Evolutionary conservation across 2,329 filamentous ascomycete species (phyloP).

Genomic region (Hymenoscyphus linearis): DNA sequence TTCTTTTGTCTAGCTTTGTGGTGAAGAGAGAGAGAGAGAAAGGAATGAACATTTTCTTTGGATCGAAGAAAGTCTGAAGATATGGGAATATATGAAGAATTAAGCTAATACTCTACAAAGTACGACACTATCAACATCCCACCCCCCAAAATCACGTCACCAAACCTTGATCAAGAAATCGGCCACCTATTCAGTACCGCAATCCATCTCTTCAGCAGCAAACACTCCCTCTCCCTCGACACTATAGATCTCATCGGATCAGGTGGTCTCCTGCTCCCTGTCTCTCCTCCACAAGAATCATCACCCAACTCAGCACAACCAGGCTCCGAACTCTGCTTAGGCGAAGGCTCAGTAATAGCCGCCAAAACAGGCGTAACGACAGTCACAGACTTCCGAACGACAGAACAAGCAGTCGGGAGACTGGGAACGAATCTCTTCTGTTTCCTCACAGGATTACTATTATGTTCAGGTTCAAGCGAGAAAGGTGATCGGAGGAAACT

Average conservation of each 20-base stretch:
- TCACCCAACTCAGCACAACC: too few relatives aligned
- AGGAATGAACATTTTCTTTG: too few relatives aligned
- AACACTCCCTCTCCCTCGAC: conserved; percentile 29
- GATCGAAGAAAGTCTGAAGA: too few relatives aligned
- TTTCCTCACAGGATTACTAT: conserved; percentile 29
- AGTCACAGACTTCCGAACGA: conserved; percentile 31
- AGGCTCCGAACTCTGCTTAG: conserved; percentile 31
- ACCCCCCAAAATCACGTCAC: background rate
- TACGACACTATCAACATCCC: background rate
- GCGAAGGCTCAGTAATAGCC: conserved; percentile 32
- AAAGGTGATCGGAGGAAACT: conserved; percentile 10
- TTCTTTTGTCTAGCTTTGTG: background rate
- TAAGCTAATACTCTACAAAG: background rate
- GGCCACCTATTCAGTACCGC: conserved; percentile 32
- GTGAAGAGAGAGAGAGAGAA: too few relatives aligned
- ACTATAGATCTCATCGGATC: conserved; percentile 31
- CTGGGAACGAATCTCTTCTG: conserved; percentile 31
- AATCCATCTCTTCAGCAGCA: conserved; percentile 30
- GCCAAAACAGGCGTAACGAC: conserved; percentile 32
- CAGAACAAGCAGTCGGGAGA: conserved; percentile 32
- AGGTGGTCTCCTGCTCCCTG: conserved; percentile 30
- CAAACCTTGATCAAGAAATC: conserved; percentile 31
- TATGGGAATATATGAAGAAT: too few relatives aligned
- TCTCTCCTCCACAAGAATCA: conserved; percentile 27
- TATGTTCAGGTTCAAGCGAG: conserved; percentile 27